Evolutionary conservation across 345 rosid genomes (phyloP).

Genomic region (Euclidium syriacum): DNA sequence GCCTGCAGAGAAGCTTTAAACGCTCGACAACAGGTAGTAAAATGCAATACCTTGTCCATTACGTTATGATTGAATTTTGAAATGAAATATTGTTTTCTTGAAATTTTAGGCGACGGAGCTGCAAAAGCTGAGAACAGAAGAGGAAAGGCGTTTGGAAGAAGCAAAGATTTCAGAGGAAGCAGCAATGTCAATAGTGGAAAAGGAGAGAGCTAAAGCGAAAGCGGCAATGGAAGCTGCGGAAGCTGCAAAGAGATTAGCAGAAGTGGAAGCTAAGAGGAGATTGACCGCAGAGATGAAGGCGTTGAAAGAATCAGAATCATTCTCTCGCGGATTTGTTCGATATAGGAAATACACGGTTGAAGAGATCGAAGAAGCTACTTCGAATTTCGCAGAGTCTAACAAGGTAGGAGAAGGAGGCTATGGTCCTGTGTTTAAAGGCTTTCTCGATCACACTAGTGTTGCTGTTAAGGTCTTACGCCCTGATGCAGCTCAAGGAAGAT

Average conservation of each 20-base stretch:
- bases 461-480: constrained; percentile 92
- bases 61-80: too few species aligned
- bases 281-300: constrained; percentile 39
- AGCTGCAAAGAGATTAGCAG: constrained; percentile 64
- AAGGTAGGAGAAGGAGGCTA: constrained; percentile 98
- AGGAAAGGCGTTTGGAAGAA: constrained; percentile 62
- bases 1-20: constrained; percentile 88
- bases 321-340: constrained; percentile 35
- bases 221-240: constrained; percentile 77
- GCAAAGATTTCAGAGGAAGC: constrained; percentile 66
- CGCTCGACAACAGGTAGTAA: constrained; percentile 67
- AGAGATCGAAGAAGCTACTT: constrained; percentile 77
- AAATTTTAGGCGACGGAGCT: constrained; percentile 56
- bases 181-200: constrained; percentile 54
- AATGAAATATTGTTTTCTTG: not conserved
- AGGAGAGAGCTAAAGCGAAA: constrained; percentile 57
- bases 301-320: constrained; percentile 39
- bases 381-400: constrained; percentile 37
- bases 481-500: constrained; percentile 88
- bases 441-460: constrained; percentile 76
- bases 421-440: constrained; percentile 86
- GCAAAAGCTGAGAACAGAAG: constrained; percentile 61
- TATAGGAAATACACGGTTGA: constrained; percentile 72
- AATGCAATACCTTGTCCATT: not conserved
- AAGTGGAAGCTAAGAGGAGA: constrained; percentile 56